A percentile compares a stretch with the other conserved stretches of the same genome.
These are phyloP conservation scores for Neoboletus magnificus DNA, from an alignment of 768 basidiomycete species.

Conservation along the genomic window DNA sequence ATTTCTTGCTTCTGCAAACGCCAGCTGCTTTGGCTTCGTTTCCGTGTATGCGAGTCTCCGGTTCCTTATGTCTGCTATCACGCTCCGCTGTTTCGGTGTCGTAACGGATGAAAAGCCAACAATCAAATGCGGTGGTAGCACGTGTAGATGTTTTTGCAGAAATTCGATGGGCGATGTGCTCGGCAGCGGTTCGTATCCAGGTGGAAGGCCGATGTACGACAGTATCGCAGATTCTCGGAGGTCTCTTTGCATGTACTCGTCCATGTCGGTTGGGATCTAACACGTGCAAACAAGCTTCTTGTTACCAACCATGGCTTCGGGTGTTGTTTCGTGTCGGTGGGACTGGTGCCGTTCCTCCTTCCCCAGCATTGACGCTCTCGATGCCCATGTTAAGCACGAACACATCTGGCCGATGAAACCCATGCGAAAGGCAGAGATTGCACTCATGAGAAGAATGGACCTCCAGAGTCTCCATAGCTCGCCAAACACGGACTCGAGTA, in stretches of 20 bases:
- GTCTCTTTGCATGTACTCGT: slow-evolving; percentile 2
- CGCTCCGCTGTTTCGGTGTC: slow-evolving; percentile 63
- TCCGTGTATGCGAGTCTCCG: slow-evolving; percentile 62
- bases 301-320: slow-evolving; percentile 2
- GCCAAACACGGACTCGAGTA: slow-evolving; percentile 7
- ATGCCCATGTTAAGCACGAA: slow-evolving; percentile 44
- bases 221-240: slow-evolving; percentile 33
- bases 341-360: slow-evolving; percentile 50
- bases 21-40: slow-evolving; percentile 53
- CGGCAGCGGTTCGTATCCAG: slow-evolving; percentile 60
- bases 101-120: slow-evolving; percentile 39
- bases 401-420: slow-evolving; percentile 46
- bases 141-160: slow-evolving; percentile 51
- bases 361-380: slow-evolving; percentile 35
- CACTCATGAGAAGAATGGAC: slow-evolving; percentile 35
- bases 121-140: slow-evolving; percentile 68
- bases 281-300: slow-evolving; percentile 18
- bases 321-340: slow-evolving; percentile 45
- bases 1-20: slow-evolving; percentile 48
- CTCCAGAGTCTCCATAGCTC: slow-evolving; percentile 34
- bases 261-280: slow-evolving; percentile 7
- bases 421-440: slow-evolving; percentile 44
- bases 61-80: slow-evolving; percentile 65
- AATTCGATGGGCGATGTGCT: slow-evolving; percentile 57
- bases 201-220: slow-evolving; percentile 55